Percentiles rank a stretch among this genome's conserved stretches.
These are phyloP conservation scores for Monilinia aucupariae DNA, from an alignment of 2,329 filamentous ascomycete genomes.

Conservation along the genomic window DNA sequence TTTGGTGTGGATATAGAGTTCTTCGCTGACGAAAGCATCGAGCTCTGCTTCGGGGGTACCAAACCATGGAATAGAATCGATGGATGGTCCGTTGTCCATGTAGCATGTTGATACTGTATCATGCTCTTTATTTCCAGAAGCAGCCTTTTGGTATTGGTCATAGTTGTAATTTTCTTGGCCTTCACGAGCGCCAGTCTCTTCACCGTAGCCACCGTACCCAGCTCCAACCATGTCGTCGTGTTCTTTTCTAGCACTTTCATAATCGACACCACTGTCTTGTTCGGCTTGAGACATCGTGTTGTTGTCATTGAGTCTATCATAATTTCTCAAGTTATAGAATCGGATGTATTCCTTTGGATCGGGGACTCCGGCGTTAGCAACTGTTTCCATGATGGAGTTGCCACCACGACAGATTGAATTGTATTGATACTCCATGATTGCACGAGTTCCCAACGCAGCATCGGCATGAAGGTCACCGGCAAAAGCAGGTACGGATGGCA, in stretches of 20 bases:
- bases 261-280: constrained; percentile 57
- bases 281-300: constrained; percentile 56
- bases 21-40: constrained; percentile 56
- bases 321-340: constrained; percentile 81
- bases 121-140: constrained; percentile 55
- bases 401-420: constrained; percentile 72
- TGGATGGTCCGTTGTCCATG: constrained; percentile 70
- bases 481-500: constrained; percentile 77
- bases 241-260: constrained; percentile 60
- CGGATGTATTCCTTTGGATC: constrained; percentile 69
- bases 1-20: constrained; percentile 61
- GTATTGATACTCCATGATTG: constrained; percentile 88
- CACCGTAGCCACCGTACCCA: constrained; percentile 39
- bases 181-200: constrained; percentile 34
- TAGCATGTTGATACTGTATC: constrained; percentile 76
- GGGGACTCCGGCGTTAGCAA: constrained; percentile 57
- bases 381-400: constrained; percentile 68
- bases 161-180: constrained; percentile 36
- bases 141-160: constrained; percentile 63
- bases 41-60: constrained; percentile 53
- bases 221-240: constrained; percentile 54
- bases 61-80: constrained; percentile 53
- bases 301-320: constrained; percentile 74
- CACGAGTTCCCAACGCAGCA: constrained; percentile 68
- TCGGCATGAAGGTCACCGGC: constrained; percentile 72